Base-by-base conservation (phyloP, 129 eudicot genomes). In the Artemisia annua region DNA sequence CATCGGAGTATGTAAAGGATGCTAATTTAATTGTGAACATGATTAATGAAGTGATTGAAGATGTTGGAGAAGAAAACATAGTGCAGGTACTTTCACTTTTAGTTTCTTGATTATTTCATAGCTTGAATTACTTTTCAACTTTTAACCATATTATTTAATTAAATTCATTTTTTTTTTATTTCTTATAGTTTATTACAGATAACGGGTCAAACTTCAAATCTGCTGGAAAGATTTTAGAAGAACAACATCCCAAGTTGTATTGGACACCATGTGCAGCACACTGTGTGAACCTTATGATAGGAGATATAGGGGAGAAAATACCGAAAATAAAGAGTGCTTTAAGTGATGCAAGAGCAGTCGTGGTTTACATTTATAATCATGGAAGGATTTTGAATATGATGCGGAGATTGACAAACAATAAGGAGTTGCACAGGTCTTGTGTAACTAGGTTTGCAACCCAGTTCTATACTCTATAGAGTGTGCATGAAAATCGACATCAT, bases 361-460 rank as follows among this genome's bases (percentile, higher is more conserved):
- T 26, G 30, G 30, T 26, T 26, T 26, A 26, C 30, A 39, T 63
- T 63, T 63, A 63, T n/a, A 63, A 63, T 24, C 69, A 63, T 6
- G 51, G 26, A 63, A 63, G 51, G 22, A 39, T 63, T 32, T 24
- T 35, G 7, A 39, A 64, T 64, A n/a, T 64, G 49, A 15, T 35
- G 69, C 8, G 51, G 26, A 64, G 30, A 22, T 64, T 64, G 52
- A 35, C 24, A 5, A 64, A 39, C 10, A 64, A 62, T 19, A 61
- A 49, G 11, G 71, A 66, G 19, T 14, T 24, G 17, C 72, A 67
- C 46, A 48, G 22, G 46, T 67, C 46, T 50, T 67, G 59, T 50
- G 56, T 66, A 26, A 67, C 72, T 19, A 44, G 71, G 35, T 48
- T 66, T 66, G 32, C 71, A 17, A 66, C 56, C 22, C 22, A 20